phyloP scores from a whole-genome alignment of 2,329 filamentous ascomycete genomes.

The Colletotrichum acutatum region DNA sequence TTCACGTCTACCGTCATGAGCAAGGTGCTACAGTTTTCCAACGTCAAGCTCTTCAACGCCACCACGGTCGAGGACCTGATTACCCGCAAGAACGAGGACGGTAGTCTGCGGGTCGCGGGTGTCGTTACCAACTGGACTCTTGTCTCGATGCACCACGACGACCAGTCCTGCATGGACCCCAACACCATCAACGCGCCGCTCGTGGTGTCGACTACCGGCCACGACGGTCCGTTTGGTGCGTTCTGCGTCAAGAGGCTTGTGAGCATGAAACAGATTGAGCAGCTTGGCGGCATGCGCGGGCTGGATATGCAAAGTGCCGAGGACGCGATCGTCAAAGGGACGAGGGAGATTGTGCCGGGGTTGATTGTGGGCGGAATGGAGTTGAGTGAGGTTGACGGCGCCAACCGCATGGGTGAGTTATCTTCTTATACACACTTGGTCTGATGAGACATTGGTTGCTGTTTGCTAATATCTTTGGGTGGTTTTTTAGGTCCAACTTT shows the following conservation, averaged over 20 bases:
- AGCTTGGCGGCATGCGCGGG: conserved; percentile 91
- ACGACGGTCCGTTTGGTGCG: conserved; percentile 90
- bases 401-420: conserved; percentile 81
- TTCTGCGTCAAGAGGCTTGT: conserved; percentile 93
- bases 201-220: conserved; percentile 89
- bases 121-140: conserved; percentile 98
- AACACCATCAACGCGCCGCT: conserved; percentile 96
- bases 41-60: conserved; percentile 97
- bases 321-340: conserved; percentile 93
- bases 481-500: conserved; percentile 54
- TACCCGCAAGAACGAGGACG: conserved; percentile 71
- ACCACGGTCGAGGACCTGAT: conserved; percentile 93
- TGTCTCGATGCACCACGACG: conserved; percentile 86
- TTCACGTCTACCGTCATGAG: conserved; percentile 91
- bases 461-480: not conserved
- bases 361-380: conserved; percentile 97
- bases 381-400: conserved; percentile 88
- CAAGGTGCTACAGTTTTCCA: conserved; percentile 85
- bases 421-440: not conserved
- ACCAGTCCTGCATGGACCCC: conserved; percentile 96
- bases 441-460: not conserved
- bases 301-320: conserved; percentile 93
- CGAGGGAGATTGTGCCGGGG: conserved; percentile 87
- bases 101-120: conserved; percentile 78
- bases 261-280: conserved; percentile 84